Percentiles rank a stretch among this genome's conserved stretches.
Evolutionary conservation across 768 basidiomycete genomes (phyloP).

Genomic region (Russula foetens): DNA sequence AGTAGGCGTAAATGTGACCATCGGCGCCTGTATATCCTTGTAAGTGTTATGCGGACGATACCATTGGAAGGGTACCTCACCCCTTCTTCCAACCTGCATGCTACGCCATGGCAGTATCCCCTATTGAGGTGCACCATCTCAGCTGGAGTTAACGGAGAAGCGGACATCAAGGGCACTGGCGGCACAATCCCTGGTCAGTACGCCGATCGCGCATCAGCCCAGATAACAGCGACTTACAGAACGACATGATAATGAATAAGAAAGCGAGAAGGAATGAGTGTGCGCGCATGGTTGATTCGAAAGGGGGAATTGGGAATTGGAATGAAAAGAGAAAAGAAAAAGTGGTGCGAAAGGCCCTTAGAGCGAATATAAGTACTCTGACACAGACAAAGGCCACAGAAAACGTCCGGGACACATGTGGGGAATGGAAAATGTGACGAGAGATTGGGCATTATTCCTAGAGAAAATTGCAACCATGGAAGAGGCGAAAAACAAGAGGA

Average conservation of each 20-base stretch:
- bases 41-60: not conserved
- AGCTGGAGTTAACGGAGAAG: not conserved
- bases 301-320: not conserved
- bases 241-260: not conserved
- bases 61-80: not conserved
- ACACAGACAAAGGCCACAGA: not conserved
- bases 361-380: slow-evolving; percentile 4
- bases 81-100: not conserved
- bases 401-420: not conserved
- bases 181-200: not conserved
- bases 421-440: not conserved
- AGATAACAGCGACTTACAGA: slow-evolving; percentile 1
- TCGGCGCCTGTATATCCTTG: not conserved
- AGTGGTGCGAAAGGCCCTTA: not conserved
- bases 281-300: not conserved
- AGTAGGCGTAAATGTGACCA: not conserved
- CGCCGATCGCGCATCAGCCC: not conserved
- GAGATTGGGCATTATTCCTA: not conserved
- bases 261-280: not conserved
- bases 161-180: not conserved
- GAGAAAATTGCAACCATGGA: not conserved
- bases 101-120: not conserved
- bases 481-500: not conserved
- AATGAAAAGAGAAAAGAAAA: not conserved
- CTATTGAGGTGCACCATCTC: not conserved